phyloP scores from a whole-genome alignment of 306 rosid species.

The Chamaecrista fasciculata region DNA sequence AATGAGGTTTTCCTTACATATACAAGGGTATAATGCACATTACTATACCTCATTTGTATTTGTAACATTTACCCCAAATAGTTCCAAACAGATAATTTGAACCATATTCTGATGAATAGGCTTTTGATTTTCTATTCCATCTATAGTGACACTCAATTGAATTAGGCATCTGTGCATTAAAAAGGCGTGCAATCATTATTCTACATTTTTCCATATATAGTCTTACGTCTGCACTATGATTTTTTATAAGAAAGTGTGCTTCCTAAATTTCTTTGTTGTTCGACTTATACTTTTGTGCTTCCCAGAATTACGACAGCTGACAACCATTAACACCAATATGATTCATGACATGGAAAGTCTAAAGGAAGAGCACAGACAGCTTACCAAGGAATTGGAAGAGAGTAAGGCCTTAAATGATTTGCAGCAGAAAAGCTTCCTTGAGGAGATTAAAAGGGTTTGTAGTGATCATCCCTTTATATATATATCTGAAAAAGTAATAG shows the following conservation, averaged over 20 bases:
- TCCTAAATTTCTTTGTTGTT: constrained; percentile 7
- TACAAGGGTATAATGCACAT: background rate
- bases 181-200: background rate
- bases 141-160: background rate
- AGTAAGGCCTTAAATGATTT: constrained; percentile 24
- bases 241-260: background rate
- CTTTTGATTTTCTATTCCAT: no score
- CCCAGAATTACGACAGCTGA: constrained; percentile 25
- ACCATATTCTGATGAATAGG: no score
- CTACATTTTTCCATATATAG: background rate
- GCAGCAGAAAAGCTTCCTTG: constrained; percentile 12
- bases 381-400: constrained; percentile 22
- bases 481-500: background rate
- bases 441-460: constrained; percentile 36
- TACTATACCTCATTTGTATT: background rate
- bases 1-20: no score
- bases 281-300: background rate
- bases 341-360: constrained; percentile 26
- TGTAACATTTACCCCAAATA: background rate
- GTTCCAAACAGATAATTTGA: no score
- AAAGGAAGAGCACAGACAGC: constrained; percentile 23
- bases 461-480: background rate
- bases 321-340: constrained; percentile 9
- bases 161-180: background rate
- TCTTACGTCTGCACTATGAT: background rate